These are phyloP conservation scores for Melampsora larici-populina DNA, from an alignment of 1,284 basidiomycete genomes.

Conservation along the genomic window DNA sequence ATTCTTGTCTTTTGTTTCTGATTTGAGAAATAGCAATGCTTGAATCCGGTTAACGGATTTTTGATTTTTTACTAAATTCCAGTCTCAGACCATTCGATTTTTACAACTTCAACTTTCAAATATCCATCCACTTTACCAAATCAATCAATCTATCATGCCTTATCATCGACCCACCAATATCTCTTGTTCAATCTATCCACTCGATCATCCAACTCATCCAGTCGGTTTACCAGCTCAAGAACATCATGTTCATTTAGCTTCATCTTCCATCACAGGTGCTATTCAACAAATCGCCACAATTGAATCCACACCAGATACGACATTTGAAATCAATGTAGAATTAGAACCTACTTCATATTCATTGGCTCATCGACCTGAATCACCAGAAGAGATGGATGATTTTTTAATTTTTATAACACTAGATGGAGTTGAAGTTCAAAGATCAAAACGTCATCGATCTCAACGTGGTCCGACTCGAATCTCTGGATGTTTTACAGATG, in stretches of 20 bases:
- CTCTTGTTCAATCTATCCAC: slow-evolving; percentile 11
- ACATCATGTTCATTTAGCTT: slow-evolving; percentile 21
- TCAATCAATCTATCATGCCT: slow-evolving; percentile 12
- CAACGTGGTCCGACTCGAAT: slow-evolving; percentile 30
- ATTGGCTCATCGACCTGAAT: slow-evolving; percentile 7
- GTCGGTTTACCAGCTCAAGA: slow-evolving; percentile 10
- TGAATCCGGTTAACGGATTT: too few relatives aligned
- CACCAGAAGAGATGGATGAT: slow-evolving; percentile 14
- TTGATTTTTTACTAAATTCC: too few relatives aligned
- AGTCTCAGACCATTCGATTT: too few relatives aligned
- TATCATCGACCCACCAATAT: slow-evolving; percentile 1
- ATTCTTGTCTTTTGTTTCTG: too few relatives aligned
- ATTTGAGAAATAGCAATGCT: too few relatives aligned
- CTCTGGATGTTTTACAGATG: slow-evolving; percentile 2
- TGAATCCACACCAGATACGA: slow-evolving; percentile 16
- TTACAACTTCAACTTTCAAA: too few relatives aligned
- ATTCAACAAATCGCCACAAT: slow-evolving; percentile 25
- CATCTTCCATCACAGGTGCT: slow-evolving; percentile 10
- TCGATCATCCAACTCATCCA: slow-evolving; percentile 20
- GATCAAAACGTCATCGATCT: slow-evolving; percentile 22
- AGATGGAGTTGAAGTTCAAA: slow-evolving; percentile 21
- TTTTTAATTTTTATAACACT: slow-evolving; percentile 27
- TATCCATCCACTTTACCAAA: too few relatives aligned
- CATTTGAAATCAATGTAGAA: slow-evolving; percentile 23
- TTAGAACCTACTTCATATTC: slow-evolving; percentile 21